Base-by-base conservation (phyloP, 2,329 filamentous ascomycete genomes). In the Fusarium mangiferae region DNA sequence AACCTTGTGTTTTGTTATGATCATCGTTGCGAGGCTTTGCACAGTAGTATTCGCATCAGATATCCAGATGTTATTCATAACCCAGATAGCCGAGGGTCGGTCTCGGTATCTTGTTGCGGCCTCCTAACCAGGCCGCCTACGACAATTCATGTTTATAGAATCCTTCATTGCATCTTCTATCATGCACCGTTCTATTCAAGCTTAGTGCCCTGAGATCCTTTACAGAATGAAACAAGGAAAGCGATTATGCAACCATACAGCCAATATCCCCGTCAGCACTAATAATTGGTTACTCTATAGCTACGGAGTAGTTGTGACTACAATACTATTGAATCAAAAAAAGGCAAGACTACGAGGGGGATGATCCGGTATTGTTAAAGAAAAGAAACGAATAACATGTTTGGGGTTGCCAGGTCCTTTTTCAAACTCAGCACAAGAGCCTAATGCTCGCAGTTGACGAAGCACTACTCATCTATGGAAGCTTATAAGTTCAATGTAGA, bases 1-100 rank as follows among this genome's bases (percentile, higher is more conserved):
- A 45, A 41, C 49, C 41, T 65, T 48, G 8, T 18, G 11, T 44
- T 38, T 30, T 57, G 66, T 66, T 38, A 14, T 17, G 35, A 54
- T 54, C 24, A 39, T 7, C 35, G 15, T 18, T 38, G 15, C 11
- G 8, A 28, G 20, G 17, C 4, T 39, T 54, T 39, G 24, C 14
- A n/a, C 3, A 28, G 35, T 28, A 39, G 35, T 54, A 39, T 28
- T 39, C 35, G 35, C 20, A 28, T 28, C 14, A 39, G 35, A 28
- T n/a, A 28, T 39, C 20, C 20, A 18, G 24, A 28, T 22, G 8
- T 24, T 15, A 15, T 54, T 39, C 24, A 26, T 26, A 54, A 9
- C 10, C 13, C 24, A n/a, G 35, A 39, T 17, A 28, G 24, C 10
- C 11, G 20, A 28, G 14, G 18, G 51, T 20, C 30, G 11, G 30